A percentile compares a stretch with the other conserved stretches of the same genome.
These are phyloP conservation scores for Schwanniomyces yamadae DNA, from an alignment of 805 yeast genomes.

Conservation along the genomic window DNA sequence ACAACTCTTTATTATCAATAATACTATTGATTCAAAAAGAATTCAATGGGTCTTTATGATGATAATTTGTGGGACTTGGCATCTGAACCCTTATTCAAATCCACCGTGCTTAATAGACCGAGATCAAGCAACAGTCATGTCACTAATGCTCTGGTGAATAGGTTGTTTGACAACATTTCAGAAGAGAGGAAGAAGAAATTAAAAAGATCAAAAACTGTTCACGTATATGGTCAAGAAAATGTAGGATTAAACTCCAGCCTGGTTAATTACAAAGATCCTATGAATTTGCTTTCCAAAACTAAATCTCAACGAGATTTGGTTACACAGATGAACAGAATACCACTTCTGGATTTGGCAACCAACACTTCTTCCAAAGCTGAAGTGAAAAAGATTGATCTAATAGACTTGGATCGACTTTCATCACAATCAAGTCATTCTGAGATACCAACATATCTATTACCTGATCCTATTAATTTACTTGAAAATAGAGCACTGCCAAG, in stretches of 20 bases:
- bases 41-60: constrained; percentile 1
- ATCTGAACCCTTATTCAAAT: too few relatives aligned
- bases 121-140: constrained; percentile 2
- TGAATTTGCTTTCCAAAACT: constrained; percentile 1
- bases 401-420: not conserved
- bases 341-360: too few relatives aligned
- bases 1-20: too few relatives aligned
- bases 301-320: not conserved
- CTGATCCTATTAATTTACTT: not conserved
- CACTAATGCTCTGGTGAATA: constrained; percentile 1
- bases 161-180: not conserved
- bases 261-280: too few relatives aligned
- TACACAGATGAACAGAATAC: too few relatives aligned
- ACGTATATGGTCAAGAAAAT: constrained; percentile 3
- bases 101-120: constrained; percentile 3
- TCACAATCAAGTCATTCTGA: constrained; percentile 2
- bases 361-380: not conserved
- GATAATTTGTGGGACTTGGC: constrained; percentile 3
- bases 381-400: not conserved
- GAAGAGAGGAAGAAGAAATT: not conserved
- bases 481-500: not conserved
- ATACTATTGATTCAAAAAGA: too few relatives aligned
- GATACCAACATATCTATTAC: not conserved
- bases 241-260: too few relatives aligned
- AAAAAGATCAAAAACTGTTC: constrained; percentile 3